A percentile compares a stretch with the other conserved stretches of the same genome.
Conservation (phyloP, 2,329 filamentous ascomycete genomes). For the Colletotrichum sp. region DNA sequence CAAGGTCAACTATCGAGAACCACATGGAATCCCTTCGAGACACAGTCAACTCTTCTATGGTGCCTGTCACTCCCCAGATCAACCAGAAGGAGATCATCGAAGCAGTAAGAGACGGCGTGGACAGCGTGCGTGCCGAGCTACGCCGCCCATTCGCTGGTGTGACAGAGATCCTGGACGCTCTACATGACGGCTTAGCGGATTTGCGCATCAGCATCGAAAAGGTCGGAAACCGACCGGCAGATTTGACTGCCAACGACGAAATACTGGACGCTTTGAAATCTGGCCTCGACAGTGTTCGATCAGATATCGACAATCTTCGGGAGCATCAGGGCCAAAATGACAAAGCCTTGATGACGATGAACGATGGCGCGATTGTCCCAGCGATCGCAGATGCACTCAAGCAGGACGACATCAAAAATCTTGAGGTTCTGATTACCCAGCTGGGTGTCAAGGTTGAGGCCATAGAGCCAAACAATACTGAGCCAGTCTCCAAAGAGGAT, state of each 20-base stretch:
- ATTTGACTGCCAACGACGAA: conserved; percentile 86
- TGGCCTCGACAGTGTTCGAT: conserved; percentile 77
- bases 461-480: conserved; percentile 56
- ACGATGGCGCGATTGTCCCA: conserved; percentile 55
- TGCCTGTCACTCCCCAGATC: conserved; percentile 60
- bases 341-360: conserved; percentile 57
- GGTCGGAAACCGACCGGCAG: conserved; percentile 78
- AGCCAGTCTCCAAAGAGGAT: conserved; percentile 42
- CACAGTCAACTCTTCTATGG: conserved; percentile 72
- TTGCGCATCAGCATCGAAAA: conserved; percentile 79
- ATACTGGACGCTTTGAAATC: conserved; percentile 86
- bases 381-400: conserved; percentile 56
- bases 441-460: conserved; percentile 85
- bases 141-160: conserved; percentile 72
- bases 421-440: conserved; percentile 84
- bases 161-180: conserved; percentile 85
- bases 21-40: conserved; percentile 85
- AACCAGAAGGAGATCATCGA: conserved; percentile 73
- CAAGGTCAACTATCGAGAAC: conserved; percentile 75
- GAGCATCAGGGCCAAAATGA: conserved; percentile 51
- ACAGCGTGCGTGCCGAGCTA: conserved; percentile 77
- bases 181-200: conserved; percentile 86
- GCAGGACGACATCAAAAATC: conserved; percentile 80
- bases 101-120: conserved; percentile 74
- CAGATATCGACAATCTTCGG: conserved; percentile 81